Evolutionary conservation across 1,284 basidiomycete species (phyloP), one percentile per base, ranked within the genome.

Genomic region (Marasmius sp.): DNA sequence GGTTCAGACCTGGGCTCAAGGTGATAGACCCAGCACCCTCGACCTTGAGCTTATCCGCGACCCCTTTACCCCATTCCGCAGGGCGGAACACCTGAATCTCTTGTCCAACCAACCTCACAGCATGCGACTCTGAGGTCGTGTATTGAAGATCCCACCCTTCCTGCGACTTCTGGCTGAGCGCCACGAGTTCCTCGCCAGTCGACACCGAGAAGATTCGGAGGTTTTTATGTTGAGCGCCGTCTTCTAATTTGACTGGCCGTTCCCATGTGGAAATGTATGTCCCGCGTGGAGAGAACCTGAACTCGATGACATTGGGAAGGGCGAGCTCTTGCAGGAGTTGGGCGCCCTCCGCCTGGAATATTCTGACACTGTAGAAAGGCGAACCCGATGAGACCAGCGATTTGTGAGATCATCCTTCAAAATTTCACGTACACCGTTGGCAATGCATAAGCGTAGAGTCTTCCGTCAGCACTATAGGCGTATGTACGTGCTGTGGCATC

Each of bases 191-290:
- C 69, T 92, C 85, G 55, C 93, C 94, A 0, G 92, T 91, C 7
- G 87, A 87, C 18, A 83, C 87, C 62, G 91, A 89, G 82, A 94
- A 97, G 64, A 97, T 79, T 63, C 91, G 87, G 65, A 94, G 85
- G 75, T 97, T 97, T 79, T 93, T 94, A 81, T 94, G 91, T 73
- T 93, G 91, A 11, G 84, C 74, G 61, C 87, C 91, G 67, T 94
- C 92, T 72, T 93, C 93, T 56, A 89, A 82, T 76, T 93, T 93
- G 66, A 84, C 84, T 66, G 89, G 92, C 64, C 97, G 86, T 78
- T 98, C 95, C 93, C 95, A 98, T 52, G 94, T 97, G 63, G 92
- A 94, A 55, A 99, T 74, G 75, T 93, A 97, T 1, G 92, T 94
- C 51, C 94, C 95, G 65, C 91, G 86, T 6, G 97, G 96, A 7